phyloP scores from a whole-genome alignment of 345 rosid genomes.

The Gossypium turneri region DNA sequence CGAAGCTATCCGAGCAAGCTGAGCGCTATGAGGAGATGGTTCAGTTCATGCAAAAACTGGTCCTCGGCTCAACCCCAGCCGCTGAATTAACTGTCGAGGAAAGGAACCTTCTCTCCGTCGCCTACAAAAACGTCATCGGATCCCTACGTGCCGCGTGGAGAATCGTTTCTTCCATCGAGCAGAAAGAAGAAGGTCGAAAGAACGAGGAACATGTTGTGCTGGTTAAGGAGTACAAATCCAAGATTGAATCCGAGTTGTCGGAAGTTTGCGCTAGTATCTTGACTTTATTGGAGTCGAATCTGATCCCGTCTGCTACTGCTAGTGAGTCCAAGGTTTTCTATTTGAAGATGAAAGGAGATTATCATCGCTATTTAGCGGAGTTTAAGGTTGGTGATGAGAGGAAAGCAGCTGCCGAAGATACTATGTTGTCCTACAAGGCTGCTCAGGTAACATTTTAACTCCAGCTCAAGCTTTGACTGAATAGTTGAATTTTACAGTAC shows the following conservation, averaged over 20 bases:
- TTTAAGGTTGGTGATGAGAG: constrained; percentile 82
- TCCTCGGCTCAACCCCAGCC: constrained; percentile 63
- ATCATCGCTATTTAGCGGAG: constrained; percentile 89
- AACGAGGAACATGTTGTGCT: constrained; percentile 88
- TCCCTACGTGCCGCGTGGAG: constrained; percentile 98
- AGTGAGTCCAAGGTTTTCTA: constrained; percentile 89
- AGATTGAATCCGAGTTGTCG: constrained; percentile 76
- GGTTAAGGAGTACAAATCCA: constrained; percentile 92
- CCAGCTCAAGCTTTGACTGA: neutral
- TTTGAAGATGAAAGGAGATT: constrained; percentile 97
- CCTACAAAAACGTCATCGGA: constrained; percentile 97
- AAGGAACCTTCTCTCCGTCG: constrained; percentile 91
- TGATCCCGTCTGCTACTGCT: constrained; percentile 66
- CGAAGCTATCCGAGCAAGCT: constrained; percentile 94
- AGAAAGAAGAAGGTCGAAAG: constrained; percentile 88
- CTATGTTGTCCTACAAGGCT: constrained; percentile 85
- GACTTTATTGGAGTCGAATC: constrained; percentile 53
- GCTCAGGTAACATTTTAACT: constrained; percentile 57
- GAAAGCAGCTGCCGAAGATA: constrained; percentile 91
- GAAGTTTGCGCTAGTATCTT: constrained; percentile 77
- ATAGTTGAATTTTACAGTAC: neutral
- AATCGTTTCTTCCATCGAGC: constrained; percentile 89
- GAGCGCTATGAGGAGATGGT: constrained; percentile 99
- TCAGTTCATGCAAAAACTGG: constrained; percentile 83
- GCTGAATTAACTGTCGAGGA: constrained; percentile 89